A percentile compares a stretch with the other conserved stretches of the same genome.
These are phyloP conservation scores for Exophiala dermatitidis DNA, from an alignment of 2,329 filamentous ascomycete species.

Conservation along the genomic window DNA sequence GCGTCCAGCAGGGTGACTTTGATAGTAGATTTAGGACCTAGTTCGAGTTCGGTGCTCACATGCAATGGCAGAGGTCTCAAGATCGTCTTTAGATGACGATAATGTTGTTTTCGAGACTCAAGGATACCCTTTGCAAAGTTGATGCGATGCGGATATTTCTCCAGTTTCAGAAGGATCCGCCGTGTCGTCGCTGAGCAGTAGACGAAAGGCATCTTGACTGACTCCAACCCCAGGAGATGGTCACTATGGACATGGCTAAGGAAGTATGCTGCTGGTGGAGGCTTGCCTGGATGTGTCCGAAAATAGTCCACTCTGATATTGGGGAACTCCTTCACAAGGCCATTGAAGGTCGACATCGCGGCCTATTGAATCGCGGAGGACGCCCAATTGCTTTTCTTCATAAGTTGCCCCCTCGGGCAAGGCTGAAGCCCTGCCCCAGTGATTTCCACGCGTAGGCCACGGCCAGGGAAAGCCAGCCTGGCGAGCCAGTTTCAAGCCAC, in stretches of 20 bases:
- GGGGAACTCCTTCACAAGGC: slow-evolving; percentile 67
- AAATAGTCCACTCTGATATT: slow-evolving; percentile 81
- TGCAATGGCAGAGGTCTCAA: slow-evolving; percentile 76
- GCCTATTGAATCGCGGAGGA: no score
- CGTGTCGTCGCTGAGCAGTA: slow-evolving; percentile 83
- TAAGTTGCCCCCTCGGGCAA: background rate
- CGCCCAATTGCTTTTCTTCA: no score
- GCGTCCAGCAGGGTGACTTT: slow-evolving; percentile 81
- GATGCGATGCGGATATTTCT: slow-evolving; percentile 70
- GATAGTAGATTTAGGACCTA: slow-evolving; percentile 61
- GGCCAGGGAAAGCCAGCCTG: slow-evolving; percentile 74
- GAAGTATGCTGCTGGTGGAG: slow-evolving; percentile 71
- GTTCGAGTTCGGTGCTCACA: slow-evolving; percentile 68
- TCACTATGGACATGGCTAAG: slow-evolving; percentile 90
- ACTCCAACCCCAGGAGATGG: slow-evolving; percentile 74
- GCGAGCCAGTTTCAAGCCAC: slow-evolving; percentile 11
- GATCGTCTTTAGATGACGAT: slow-evolving; percentile 65
- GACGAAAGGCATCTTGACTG: slow-evolving; percentile 69
- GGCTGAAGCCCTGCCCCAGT: slow-evolving; percentile 1
- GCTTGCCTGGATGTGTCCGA: slow-evolving; percentile 47
- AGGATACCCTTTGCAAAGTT: slow-evolving; percentile 73
- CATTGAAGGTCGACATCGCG: slow-evolving; percentile 70
- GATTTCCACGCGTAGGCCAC: slow-evolving; percentile 29
- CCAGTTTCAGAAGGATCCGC: slow-evolving; percentile 70
- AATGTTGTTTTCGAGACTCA: slow-evolving; percentile 66